Evolutionary conservation across 208 protist species (phyloP).

Genomic region (Leishmania amazonensis): DNA sequence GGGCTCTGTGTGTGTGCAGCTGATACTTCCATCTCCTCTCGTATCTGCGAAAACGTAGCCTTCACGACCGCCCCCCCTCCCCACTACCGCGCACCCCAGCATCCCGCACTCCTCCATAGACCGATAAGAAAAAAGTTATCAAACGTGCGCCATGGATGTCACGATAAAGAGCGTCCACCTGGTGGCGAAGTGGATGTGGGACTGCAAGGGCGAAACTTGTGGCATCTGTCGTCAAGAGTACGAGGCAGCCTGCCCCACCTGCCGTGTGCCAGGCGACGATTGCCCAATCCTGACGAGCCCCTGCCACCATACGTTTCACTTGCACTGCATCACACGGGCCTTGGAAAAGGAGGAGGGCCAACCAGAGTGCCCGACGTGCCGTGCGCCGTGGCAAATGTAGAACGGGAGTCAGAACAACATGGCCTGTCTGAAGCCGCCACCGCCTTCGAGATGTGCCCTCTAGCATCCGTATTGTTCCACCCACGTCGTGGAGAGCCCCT

Average conservation of each 20-base stretch:
- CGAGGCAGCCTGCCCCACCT: conserved; percentile 87
- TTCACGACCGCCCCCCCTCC: background rate
- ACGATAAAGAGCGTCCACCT: conserved; percentile 78
- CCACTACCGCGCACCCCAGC: background rate
- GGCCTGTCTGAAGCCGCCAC: background rate
- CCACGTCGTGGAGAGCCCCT: background rate
- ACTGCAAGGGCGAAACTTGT: conserved; percentile 86
- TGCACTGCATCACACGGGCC: conserved; percentile 99
- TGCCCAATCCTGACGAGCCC: conserved; percentile 97
- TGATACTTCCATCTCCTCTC: background rate
- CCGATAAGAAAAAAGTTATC: background rate
- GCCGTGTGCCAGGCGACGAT: conserved; percentile 85
- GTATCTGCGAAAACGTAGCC: background rate
- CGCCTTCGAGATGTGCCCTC: background rate
- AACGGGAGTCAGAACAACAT: background rate
- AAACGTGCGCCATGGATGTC: conserved; percentile 60
- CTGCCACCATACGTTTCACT: conserved; percentile 99
- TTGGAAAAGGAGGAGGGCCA: conserved; percentile 54
- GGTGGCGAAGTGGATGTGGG: conserved; percentile 89
- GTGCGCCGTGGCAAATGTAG: conserved; percentile 77
- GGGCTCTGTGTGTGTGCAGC: background rate
- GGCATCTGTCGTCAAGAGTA: conserved; percentile 86
- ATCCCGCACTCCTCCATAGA: background rate
- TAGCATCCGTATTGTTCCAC: background rate
- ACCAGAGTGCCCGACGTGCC: conserved; percentile 81